These are phyloP conservation scores for Leucosporidium scottii DNA, from an alignment of 768 basidiomycete species.

Conservation along the genomic window DNA sequence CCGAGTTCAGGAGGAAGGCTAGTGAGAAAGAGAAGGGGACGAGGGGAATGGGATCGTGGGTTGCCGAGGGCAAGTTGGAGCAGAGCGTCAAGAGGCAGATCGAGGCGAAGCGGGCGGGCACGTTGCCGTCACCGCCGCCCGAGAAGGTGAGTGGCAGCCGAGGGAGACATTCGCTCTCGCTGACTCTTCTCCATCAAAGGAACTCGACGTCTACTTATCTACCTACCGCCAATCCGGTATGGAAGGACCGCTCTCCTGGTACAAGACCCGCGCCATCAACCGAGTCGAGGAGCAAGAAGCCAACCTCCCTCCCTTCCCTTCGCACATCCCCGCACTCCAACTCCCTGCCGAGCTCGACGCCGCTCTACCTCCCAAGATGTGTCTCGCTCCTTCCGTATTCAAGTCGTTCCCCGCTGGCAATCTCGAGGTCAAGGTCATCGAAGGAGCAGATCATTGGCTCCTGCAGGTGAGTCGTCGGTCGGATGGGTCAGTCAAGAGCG, in stretches of 20 bases:
- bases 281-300: slow-evolving; percentile 13
- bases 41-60: background rate
- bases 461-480: background rate
- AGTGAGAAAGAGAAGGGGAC: background rate
- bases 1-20: background rate
- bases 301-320: slow-evolving; percentile 13
- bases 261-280: slow-evolving; percentile 21
- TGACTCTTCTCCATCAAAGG: background rate
- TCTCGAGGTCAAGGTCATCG: slow-evolving; percentile 11
- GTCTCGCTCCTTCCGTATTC: background rate
- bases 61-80: slow-evolving; percentile 19
- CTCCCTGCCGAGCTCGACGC: slow-evolving; percentile 21
- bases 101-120: slow-evolving; percentile 1
- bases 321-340: slow-evolving; percentile 22
- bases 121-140: background rate
- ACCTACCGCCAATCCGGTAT: slow-evolving; percentile 15
- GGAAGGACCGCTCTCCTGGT: slow-evolving; percentile 24
- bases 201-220: slow-evolving; percentile 21
- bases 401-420: slow-evolving; percentile 23
- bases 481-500: background rate
- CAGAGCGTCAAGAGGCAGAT: slow-evolving; percentile 4
- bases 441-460: slow-evolving; percentile 27
- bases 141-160: slow-evolving; percentile 16
- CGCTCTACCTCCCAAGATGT: slow-evolving; percentile 22
- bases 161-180: background rate